Evolutionary conservation across 106 monocot species (phyloP).

Genomic region (Apostasia shenzhenica): DNA sequence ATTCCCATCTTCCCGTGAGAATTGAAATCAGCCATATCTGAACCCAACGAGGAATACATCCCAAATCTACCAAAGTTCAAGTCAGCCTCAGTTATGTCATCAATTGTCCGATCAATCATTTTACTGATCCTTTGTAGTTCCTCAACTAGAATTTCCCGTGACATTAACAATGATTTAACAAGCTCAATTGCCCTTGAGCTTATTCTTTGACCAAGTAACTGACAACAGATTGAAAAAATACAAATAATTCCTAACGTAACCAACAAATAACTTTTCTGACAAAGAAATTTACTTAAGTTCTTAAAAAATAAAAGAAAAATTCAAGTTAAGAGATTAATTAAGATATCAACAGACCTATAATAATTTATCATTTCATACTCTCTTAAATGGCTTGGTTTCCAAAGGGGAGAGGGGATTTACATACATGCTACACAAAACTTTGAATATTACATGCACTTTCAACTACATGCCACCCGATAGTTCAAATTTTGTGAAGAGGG

Average conservation of each 20-base stretch:
- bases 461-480: too few relatives aligned
- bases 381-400: too few relatives aligned
- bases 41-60: slow-evolving; percentile 18
- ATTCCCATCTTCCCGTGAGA: slow-evolving; percentile 34
- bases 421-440: too few relatives aligned
- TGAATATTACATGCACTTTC: too few relatives aligned
- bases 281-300: too few relatives aligned
- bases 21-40: slow-evolving; percentile 17
- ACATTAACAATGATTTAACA: slow-evolving; percentile 59
- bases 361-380: too few relatives aligned
- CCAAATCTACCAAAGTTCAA: slow-evolving; percentile 51
- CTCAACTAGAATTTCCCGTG: slow-evolving; percentile 55
- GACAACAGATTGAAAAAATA: slow-evolving; percentile 7
- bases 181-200: slow-evolving; percentile 49
- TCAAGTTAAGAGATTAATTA: too few relatives aligned
- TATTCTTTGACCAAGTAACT: slow-evolving; percentile 45
- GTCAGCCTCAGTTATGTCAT: slow-evolving; percentile 54
- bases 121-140: slow-evolving; percentile 65
- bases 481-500: too few relatives aligned
- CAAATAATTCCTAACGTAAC: not conserved
- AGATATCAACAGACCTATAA: too few relatives aligned
- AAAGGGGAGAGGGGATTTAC: too few relatives aligned
- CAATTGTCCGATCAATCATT: slow-evolving; percentile 47
- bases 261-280: too few relatives aligned
- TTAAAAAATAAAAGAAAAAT: too few relatives aligned